A percentile compares a stretch with the other conserved stretches of the same genome.
phyloP scores from a whole-genome alignment of 1,284 basidiomycete genomes.

The Moesziomyces globuligerus region DNA sequence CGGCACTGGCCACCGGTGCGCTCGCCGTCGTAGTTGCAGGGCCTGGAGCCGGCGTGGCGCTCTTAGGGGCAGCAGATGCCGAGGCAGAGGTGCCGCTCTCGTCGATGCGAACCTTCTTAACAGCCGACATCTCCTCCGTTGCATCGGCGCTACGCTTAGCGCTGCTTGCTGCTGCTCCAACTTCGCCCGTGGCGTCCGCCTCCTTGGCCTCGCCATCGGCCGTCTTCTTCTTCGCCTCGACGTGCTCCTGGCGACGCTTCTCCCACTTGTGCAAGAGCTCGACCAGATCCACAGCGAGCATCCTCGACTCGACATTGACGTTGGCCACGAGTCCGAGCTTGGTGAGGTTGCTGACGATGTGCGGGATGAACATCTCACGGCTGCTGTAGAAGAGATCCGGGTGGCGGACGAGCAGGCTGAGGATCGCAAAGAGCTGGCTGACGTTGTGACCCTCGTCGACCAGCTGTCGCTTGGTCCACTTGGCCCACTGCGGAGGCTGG shows the following conservation, averaged over 20 bases:
- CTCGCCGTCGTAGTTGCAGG: constrained; percentile 12
- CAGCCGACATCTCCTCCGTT: constrained; percentile 44
- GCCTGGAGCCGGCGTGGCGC: constrained; percentile 51
- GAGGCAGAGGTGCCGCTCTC: constrained; percentile 66
- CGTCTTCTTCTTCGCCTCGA: constrained; percentile 51
- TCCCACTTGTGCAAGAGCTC: constrained; percentile 69
- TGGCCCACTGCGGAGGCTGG: constrained; percentile 86
- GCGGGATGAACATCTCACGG: constrained; percentile 92
- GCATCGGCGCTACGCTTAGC: constrained; percentile 35
- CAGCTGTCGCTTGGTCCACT: constrained; percentile 84
- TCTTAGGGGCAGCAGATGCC: constrained; percentile 63
- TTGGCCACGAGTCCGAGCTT: constrained; percentile 84
- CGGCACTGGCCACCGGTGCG: not conserved
- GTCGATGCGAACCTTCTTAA: constrained; percentile 70
- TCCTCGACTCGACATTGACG: constrained; percentile 78
- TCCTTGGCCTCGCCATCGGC: constrained; percentile 4
- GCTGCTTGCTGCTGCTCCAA: constrained; percentile 7
- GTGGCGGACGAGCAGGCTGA: constrained; percentile 91
- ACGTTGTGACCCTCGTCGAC: constrained; percentile 85
- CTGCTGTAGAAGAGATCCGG: constrained; percentile 92
- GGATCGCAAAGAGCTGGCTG: constrained; percentile 85
- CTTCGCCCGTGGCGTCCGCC: constrained; percentile 9
- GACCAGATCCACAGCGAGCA: constrained; percentile 70
- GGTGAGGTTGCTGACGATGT: constrained; percentile 88
- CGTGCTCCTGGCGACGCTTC: constrained; percentile 68